Base-by-base conservation (phyloP, 2,329 filamentous ascomycete species). In the Botrytis hyacinthi region DNA sequence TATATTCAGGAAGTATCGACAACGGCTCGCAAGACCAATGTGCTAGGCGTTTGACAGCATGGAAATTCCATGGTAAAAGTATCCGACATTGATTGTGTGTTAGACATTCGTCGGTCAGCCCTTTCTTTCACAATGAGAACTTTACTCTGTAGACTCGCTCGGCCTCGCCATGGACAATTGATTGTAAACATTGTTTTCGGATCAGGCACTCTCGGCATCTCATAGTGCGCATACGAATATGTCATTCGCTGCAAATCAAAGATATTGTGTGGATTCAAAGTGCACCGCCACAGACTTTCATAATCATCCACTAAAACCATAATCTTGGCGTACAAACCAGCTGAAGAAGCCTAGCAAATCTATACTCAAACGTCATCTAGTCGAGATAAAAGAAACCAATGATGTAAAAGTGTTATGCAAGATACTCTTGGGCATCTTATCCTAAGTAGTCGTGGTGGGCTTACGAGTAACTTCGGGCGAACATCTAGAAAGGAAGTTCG, bases 211-310 rank as follows among this genome's bases (percentile, higher is more conserved):
- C 59, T 60, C 59, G 63, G 44, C 42, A 66, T 37, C 42, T 48
- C 20, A 35, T 8, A 32, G 32, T 18, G 29, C 46, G 29, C 42
- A 65, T 48, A 22, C 44, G 29, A 14, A 35, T 18, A 68, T 54
- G 26, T 68, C 46, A 68, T 54, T 54, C 46, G 46, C 51, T n/a
- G 9, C 46, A 54, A 54, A 40, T 68, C 65, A 40, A 54, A 40
- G 16, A 9, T 20, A 12, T 37, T n/a, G 35, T n/a, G 46, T 40
- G 32, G 48, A n/a, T 26, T 51, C 32, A 18, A 29, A 44, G 26
- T 48, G 68, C 68, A 70, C 68, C 68, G 54, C 68, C 68, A 70
- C 68, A 62, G 29, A n/a, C 32, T n/a, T 35, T 62, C 65, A 35
- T 54, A n/a, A 57, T 68, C 65, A 57, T 57, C 51, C 51, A 70